Conservation (phyloP, 192 early-diverging fungal genomes). For the Backusella liffmaniae region DNA sequence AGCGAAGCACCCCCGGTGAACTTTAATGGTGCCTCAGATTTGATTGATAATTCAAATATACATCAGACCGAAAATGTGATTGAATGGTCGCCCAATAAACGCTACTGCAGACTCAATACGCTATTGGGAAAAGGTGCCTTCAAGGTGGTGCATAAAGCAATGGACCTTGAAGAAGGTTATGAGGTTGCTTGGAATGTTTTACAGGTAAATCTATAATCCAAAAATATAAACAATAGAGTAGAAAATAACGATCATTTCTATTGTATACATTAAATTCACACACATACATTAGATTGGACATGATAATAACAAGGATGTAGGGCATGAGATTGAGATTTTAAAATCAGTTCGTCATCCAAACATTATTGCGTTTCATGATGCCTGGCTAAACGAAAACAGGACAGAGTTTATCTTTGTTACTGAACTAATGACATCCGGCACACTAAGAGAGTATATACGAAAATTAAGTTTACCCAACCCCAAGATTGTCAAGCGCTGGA, state of each 20-base stretch:
- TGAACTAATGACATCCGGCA: conserved; percentile 71
- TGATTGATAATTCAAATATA: conserved; percentile 8
- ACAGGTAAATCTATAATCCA: conserved; percentile 13
- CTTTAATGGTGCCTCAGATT: neutral
- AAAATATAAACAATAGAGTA: neutral
- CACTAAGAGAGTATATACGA: conserved; percentile 64
- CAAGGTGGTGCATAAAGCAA: conserved; percentile 67
- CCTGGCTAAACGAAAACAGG: conserved; percentile 46
- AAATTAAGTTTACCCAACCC: conserved; percentile 65
- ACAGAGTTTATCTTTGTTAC: conserved; percentile 58
- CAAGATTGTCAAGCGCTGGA: conserved; percentile 76
- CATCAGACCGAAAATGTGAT: conserved; percentile 38
- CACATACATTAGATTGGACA: conserved; percentile 15
- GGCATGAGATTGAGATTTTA: conserved; percentile 43
- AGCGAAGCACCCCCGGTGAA: neutral
- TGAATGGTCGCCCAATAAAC: conserved; percentile 45
- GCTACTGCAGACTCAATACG: conserved; percentile 39
- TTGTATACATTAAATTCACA: neutral
- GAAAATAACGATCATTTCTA: neutral
- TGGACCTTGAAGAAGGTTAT: conserved; percentile 68
- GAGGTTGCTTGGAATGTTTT: conserved; percentile 69
- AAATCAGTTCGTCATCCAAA: conserved; percentile 62
- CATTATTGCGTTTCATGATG: conserved; percentile 60
- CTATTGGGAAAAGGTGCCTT: conserved; percentile 63
- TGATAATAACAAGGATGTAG: conserved; percentile 18